Percentiles rank a stretch among this genome's conserved stretches.
These are phyloP conservation scores for Citrus australasica DNA, from an alignment of 345 rosid species.

Conservation along the genomic window DNA sequence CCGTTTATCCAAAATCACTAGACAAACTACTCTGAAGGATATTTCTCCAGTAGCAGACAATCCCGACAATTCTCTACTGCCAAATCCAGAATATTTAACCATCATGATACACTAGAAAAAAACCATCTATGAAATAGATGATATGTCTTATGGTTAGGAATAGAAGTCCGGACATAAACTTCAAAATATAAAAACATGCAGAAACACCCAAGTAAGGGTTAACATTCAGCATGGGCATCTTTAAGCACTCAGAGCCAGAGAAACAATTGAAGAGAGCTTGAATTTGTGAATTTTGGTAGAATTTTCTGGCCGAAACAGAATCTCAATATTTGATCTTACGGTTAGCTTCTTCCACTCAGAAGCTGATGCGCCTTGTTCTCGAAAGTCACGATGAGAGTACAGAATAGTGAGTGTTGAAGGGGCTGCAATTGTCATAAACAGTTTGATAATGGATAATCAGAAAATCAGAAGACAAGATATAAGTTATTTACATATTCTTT, in stretches of 20 bases:
- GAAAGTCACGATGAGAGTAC: slow-evolving; percentile 70
- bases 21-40: too few species aligned
- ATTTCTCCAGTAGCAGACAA: too few species aligned
- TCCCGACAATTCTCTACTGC: too few species aligned
- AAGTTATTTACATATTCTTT: neutral
- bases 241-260: slow-evolving; percentile 71
- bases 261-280: slow-evolving; percentile 64
- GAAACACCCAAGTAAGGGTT: neutral
- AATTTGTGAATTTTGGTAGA: slow-evolving; percentile 57
- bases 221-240: neutral
- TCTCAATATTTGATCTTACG: slow-evolving; percentile 67
- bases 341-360: slow-evolving; percentile 74
- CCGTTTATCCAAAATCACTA: too few species aligned
- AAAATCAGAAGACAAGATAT: neutral
- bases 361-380: slow-evolving; percentile 65
- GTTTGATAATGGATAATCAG: neutral
- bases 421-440: slow-evolving; percentile 41
- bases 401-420: slow-evolving; percentile 65
- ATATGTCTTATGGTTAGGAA: too few species aligned
- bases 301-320: slow-evolving; percentile 58
- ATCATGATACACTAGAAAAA: too few species aligned
- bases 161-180: too few species aligned
- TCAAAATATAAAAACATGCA: too few species aligned
- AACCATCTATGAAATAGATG: too few species aligned
- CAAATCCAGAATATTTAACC: too few species aligned